These are phyloP conservation scores for Spergularia bocconei DNA, from an alignment of 148 eudicot genomes.

Conservation along the genomic window DNA sequence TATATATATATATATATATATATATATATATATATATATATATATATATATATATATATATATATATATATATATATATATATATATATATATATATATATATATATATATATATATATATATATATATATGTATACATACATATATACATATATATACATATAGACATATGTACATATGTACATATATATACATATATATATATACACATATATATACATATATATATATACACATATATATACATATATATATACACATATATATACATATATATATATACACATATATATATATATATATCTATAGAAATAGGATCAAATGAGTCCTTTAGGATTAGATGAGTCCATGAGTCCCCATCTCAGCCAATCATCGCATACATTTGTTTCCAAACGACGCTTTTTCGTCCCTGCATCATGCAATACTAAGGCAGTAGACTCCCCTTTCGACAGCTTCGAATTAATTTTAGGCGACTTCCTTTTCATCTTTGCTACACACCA, in stretches of 20 bases:
- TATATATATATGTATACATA: background rate
- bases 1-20: background rate
- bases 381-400: no score
- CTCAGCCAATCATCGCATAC: no score
- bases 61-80: background rate
- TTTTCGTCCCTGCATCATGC: no score
- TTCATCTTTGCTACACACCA: no score
- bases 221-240: background rate
- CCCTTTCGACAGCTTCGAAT: no score
- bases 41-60: background rate
- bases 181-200: conserved; percentile 1
- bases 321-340: no score
- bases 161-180: background rate
- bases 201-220: background rate
- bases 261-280: background rate
- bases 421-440: no score
- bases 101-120: background rate
- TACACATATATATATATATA: background rate
- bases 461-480: no score
- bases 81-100: background rate
- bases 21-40: background rate
- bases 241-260: background rate
- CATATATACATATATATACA: background rate
- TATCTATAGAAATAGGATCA: no score
- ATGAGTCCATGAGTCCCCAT: no score